Conservation (phyloP, 306 rosid species). For the Cicer cuneatum region DNA sequence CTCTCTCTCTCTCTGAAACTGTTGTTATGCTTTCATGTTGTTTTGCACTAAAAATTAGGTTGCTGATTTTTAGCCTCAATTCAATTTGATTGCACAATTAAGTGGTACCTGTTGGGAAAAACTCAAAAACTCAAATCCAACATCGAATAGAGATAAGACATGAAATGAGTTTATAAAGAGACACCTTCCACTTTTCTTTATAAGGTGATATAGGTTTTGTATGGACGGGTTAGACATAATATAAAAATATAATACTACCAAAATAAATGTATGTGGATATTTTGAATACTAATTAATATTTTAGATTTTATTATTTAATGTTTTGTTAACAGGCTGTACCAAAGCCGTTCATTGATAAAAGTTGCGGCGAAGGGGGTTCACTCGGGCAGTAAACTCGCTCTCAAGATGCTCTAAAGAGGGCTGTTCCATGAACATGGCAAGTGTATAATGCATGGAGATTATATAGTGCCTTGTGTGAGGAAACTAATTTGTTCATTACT, state of each 20-base stretch:
- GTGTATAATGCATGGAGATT: constrained; percentile 35
- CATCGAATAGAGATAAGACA: too few relatives aligned
- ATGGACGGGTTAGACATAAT: too few relatives aligned
- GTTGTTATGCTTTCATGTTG: constrained; percentile 14
- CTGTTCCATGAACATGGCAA: constrained; percentile 33
- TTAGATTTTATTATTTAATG: neutral
- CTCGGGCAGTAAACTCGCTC: constrained; percentile 63
- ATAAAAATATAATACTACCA: too few relatives aligned
- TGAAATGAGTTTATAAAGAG: too few relatives aligned
- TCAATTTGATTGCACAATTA: neutral
- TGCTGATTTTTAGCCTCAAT: constrained; percentile 7
- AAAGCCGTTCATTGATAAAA: constrained; percentile 67
- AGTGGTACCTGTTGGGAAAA: neutral
- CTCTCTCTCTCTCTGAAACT: constrained; percentile 33
- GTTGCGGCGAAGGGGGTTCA: constrained; percentile 76
- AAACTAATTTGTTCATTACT: constrained; percentile 21
- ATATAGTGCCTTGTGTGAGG: constrained; percentile 8
- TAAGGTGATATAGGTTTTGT: too few relatives aligned
- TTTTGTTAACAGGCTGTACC: constrained; percentile 67
- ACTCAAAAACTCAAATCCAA: too few relatives aligned
- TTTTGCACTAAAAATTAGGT: neutral
- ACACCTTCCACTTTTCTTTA: too few relatives aligned
- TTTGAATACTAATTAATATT: neutral
- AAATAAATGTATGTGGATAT: neutral
- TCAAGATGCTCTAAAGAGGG: constrained; percentile 64